A percentile compares a stretch with the other conserved stretches of the same genome.
These are phyloP conservation scores for Leccinellum rugosiceps DNA, from an alignment of 768 basidiomycete species.

Conservation along the genomic window DNA sequence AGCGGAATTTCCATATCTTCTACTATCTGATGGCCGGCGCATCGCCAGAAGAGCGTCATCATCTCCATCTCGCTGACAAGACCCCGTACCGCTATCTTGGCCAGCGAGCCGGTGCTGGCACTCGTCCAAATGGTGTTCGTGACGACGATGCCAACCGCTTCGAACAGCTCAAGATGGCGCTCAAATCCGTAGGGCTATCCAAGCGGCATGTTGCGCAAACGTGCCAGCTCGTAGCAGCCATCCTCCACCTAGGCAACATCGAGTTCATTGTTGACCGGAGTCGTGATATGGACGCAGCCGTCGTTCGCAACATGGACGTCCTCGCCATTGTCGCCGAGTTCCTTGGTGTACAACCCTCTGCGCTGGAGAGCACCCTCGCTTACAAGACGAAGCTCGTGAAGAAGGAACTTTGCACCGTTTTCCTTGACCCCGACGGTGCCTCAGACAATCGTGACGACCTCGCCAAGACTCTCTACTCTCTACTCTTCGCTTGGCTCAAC, in stretches of 20 bases:
- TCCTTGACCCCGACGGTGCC: conserved; percentile 92
- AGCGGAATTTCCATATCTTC: conserved; percentile 97
- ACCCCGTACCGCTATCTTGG: conserved; percentile 85
- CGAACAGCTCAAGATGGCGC: conserved; percentile 89
- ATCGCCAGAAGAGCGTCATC: conserved; percentile 80
- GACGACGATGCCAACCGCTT: conserved; percentile 87
- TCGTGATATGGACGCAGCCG: conserved; percentile 88
- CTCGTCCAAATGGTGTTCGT: conserved; percentile 45
- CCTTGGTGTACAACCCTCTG: conserved; percentile 71
- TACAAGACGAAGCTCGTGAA: conserved; percentile 92
- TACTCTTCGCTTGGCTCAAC: conserved; percentile 95
- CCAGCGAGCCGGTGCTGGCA: conserved; percentile 49
- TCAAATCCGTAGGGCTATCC: conserved; percentile 90
- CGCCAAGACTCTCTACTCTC: conserved; percentile 88
- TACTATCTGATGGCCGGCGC: conserved; percentile 96
- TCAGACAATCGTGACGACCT: conserved; percentile 93
- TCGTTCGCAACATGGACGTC: conserved; percentile 81
- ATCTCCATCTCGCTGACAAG: conserved; percentile 80
- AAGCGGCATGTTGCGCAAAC: conserved; percentile 95
- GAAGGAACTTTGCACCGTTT: conserved; percentile 96
- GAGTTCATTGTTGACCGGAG: conserved; percentile 83
- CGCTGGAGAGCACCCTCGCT: conserved; percentile 76
- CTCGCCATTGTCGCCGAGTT: conserved; percentile 88
- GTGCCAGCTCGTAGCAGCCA: conserved; percentile 92
- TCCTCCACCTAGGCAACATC: conserved; percentile 94